These are phyloP conservation scores for Phytophthora quininea DNA, from an alignment of 352 stramenopile genomes.

Conservation along the genomic window DNA sequence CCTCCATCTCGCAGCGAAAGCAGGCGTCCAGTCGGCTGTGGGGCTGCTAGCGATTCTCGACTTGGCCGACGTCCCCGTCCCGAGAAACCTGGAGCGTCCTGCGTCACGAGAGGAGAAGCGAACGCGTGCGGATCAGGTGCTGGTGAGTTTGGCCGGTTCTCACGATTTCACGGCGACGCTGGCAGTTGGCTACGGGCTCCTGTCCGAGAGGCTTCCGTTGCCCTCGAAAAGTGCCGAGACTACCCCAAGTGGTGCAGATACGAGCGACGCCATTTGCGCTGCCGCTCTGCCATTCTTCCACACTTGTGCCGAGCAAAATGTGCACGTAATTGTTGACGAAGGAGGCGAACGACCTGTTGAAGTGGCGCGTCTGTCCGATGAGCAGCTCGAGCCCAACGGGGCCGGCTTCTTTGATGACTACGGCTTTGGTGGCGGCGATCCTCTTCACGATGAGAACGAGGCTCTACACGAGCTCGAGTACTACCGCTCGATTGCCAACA, in stretches of 20 bases:
- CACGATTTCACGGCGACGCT: constrained; percentile 65
- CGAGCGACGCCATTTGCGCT: constrained; percentile 30
- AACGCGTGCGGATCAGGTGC: constrained; percentile 34
- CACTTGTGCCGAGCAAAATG: constrained; percentile 60
- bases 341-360: constrained; percentile 49
- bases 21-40: constrained; percentile 45
- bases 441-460: constrained; percentile 42
- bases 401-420: constrained; percentile 30
- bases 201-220: constrained; percentile 41
- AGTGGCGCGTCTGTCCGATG: constrained; percentile 56
- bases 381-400: constrained; percentile 30
- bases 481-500: constrained; percentile 61
- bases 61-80: constrained; percentile 51
- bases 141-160: constrained; percentile 36
- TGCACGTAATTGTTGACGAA: constrained; percentile 55
- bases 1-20: constrained; percentile 48
- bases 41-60: constrained; percentile 61
- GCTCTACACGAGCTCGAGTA: constrained; percentile 66
- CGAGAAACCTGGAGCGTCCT: constrained; percentile 20
- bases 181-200: constrained; percentile 58
- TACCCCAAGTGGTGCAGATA: constrained; percentile 1
- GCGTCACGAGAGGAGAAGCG: constrained; percentile 35
- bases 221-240: constrained; percentile 6
- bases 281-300: constrained; percentile 57
- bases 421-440: constrained; percentile 19